phyloP scores from a whole-genome alignment of 768 basidiomycete genomes.

The Clitopilus hobsonii region DNA sequence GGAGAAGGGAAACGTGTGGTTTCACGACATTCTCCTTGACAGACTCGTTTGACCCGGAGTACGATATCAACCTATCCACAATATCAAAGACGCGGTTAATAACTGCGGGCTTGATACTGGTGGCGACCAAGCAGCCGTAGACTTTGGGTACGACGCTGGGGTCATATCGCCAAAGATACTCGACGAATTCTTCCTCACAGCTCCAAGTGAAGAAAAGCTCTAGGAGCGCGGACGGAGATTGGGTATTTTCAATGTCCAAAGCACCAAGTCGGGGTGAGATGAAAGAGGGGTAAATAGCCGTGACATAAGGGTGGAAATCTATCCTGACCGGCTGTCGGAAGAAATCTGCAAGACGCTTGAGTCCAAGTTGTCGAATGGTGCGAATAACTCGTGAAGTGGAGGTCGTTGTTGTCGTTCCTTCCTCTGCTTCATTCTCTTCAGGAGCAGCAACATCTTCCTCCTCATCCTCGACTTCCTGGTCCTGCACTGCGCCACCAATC shows the following conservation, averaged over 20 bases:
- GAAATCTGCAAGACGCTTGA: constrained; percentile 86
- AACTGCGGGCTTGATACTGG: constrained; percentile 84
- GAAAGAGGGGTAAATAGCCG: constrained; percentile 59
- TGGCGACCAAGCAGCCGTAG: constrained; percentile 75
- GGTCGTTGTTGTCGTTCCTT: background rate
- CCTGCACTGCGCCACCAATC: constrained; percentile 38
- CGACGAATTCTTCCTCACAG: constrained; percentile 45
- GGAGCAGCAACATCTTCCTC: constrained; percentile 31
- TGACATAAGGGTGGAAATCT: constrained; percentile 71
- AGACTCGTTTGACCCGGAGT: constrained; percentile 44
- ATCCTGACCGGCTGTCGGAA: constrained; percentile 72
- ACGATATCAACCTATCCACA: constrained; percentile 61
- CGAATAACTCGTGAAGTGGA: constrained; percentile 43
- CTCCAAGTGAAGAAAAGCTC: constrained; percentile 85
- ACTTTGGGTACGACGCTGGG: constrained; percentile 65
- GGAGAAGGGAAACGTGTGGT: constrained; percentile 67
- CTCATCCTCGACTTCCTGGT: constrained; percentile 29
- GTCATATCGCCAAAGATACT: constrained; percentile 69
- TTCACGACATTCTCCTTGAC: constrained; percentile 54
- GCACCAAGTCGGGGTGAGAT: constrained; percentile 77
- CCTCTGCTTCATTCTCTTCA: constrained; percentile 7
- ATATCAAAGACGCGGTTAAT: constrained; percentile 81
- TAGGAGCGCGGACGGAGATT: constrained; percentile 83
- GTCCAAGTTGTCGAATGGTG: constrained; percentile 72
- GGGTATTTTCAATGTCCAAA: constrained; percentile 83